A percentile compares a stretch with the other conserved stretches of the same genome.
Evolutionary conservation across 2,329 filamentous ascomycete genomes (phyloP).

Genomic region (Scytalidium lignicola): DNA sequence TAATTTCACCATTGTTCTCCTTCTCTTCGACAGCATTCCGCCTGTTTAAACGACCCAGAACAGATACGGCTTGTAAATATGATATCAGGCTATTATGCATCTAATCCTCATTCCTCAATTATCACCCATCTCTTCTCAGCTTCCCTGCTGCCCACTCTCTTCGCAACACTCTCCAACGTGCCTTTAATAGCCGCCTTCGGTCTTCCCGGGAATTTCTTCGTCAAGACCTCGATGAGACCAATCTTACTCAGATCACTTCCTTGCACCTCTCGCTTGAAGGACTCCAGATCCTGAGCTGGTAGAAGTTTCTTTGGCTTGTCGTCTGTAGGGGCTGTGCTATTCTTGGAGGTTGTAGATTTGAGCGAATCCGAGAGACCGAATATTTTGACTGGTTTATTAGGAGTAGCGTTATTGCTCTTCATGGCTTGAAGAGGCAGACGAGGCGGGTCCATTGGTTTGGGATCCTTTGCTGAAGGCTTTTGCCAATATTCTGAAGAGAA

Average conservation of each 20-base stretch:
- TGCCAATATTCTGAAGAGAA: constrained; percentile 80
- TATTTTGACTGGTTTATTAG: constrained; percentile 11
- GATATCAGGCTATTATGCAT: neutral
- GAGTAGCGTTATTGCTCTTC: constrained; percentile 15
- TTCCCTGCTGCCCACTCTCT: constrained; percentile 55
- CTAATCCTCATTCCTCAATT: neutral
- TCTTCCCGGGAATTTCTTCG: constrained; percentile 67
- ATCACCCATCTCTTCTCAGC: constrained; percentile 59
- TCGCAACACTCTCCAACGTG: constrained; percentile 62
- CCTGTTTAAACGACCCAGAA: no score
- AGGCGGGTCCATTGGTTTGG: constrained; percentile 27
- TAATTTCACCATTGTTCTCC: no score
- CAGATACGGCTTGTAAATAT: no score
- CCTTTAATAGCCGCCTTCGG: constrained; percentile 66
- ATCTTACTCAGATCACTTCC: constrained; percentile 69
- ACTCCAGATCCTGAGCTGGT: constrained; percentile 18
- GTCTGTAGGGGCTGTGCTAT: constrained; percentile 6
- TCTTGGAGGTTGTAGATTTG: neutral
- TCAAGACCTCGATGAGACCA: constrained; percentile 69
- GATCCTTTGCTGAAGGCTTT: constrained; percentile 3
- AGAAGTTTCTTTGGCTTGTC: constrained; percentile 21
- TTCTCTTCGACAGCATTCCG: no score
- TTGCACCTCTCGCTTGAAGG: constrained; percentile 64
- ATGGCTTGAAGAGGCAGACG: constrained; percentile 27
- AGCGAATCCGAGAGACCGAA: constrained; percentile 2